Conservation (phyloP, 225 moss, liverwort and hornwort genomes). For the Asterella californica region DNA sequence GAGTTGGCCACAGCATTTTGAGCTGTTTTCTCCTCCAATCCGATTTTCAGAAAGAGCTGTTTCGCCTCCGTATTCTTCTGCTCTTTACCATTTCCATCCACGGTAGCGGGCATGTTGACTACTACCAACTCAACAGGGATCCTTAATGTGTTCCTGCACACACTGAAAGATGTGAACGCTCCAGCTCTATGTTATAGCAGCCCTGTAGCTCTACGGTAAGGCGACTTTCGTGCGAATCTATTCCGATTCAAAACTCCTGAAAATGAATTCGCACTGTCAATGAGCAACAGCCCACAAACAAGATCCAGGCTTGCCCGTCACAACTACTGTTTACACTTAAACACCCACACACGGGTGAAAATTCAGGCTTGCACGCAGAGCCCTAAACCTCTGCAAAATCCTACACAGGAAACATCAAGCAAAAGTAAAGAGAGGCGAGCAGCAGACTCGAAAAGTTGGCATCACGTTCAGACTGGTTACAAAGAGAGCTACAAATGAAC, state of each 20-base stretch:
- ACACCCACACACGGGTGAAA: background rate
- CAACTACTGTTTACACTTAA: background rate
- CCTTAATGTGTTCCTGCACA: background rate
- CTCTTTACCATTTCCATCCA: slow-evolving; percentile 43
- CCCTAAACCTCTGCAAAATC: slow-evolving; percentile 9
- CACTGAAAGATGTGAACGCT: background rate
- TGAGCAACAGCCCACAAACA: background rate
- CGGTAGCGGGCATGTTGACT: slow-evolving; percentile 37
- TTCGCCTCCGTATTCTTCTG: slow-evolving; percentile 55
- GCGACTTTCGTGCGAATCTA: background rate
- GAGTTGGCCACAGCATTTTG: slow-evolving; percentile 82
- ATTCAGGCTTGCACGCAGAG: background rate
- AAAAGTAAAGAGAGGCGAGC: too few species aligned
- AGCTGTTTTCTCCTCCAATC: slow-evolving; percentile 93
- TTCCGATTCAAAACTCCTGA: background rate
- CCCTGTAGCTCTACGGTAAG: background rate
- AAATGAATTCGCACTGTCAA: background rate
- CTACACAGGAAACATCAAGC: background rate
- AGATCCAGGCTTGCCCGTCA: background rate
- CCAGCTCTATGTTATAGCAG: background rate
- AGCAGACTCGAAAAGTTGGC: too few species aligned
- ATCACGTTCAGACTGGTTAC: too few species aligned
- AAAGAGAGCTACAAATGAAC: too few species aligned
- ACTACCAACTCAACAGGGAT: background rate
- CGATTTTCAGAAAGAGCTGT: slow-evolving; percentile 69